These are phyloP conservation scores for Rhodocollybia butyracea DNA, from an alignment of 768 basidiomycete genomes.

Conservation along the genomic window DNA sequence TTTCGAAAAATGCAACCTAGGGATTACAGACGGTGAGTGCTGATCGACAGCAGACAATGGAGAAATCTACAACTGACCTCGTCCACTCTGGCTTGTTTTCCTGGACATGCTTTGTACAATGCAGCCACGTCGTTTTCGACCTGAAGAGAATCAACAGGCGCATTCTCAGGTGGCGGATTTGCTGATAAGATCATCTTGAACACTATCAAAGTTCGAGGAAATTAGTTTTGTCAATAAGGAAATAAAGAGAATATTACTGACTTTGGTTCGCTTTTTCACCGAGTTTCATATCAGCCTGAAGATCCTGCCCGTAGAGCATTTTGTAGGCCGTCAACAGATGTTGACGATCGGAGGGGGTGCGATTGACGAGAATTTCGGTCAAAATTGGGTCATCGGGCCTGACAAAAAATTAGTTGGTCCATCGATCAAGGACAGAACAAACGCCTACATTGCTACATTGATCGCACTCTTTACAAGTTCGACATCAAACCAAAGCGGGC, in stretches of 20 bases:
- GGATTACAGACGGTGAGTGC: not conserved
- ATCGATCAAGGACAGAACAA: no score
- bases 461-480: slow-evolving; percentile 5
- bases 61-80: slow-evolving; percentile 9
- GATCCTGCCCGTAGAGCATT: slow-evolving; percentile 7
- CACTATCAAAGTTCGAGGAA: slow-evolving; percentile 9
- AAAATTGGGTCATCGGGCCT: slow-evolving; percentile 6
- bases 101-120: slow-evolving; percentile 28
- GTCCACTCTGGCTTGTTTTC: slow-evolving; percentile 32
- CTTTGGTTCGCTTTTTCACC: slow-evolving; percentile 8
- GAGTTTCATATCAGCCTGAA: slow-evolving; percentile 12
- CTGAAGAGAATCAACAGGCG: slow-evolving; percentile 25
- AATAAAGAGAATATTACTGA: not conserved
- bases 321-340: not conserved
- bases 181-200: slow-evolving; percentile 32
- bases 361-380: slow-evolving; percentile 12
- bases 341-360: slow-evolving; percentile 5
- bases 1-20: slow-evolving; percentile 24
- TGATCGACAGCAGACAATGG: no score
- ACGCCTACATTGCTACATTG: not conserved
- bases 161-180: slow-evolving; percentile 25
- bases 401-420: no score
- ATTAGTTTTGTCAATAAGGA: not conserved
- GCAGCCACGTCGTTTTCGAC: slow-evolving; percentile 31
- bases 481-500: slow-evolving; percentile 7